Base-by-base conservation (phyloP, 768 basidiomycete genomes). In the Suillus variegatus region DNA sequence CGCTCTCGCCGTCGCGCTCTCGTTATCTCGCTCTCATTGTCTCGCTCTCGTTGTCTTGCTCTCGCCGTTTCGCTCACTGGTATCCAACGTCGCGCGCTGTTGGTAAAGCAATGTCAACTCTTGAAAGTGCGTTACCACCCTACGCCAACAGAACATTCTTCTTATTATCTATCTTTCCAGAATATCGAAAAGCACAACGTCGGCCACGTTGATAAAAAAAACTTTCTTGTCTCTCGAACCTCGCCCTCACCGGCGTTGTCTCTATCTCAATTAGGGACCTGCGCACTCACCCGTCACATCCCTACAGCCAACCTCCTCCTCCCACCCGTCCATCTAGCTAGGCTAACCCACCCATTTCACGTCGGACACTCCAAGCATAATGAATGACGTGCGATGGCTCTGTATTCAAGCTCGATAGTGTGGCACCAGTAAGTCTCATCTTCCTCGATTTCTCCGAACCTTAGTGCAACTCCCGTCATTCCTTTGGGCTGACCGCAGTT, bases 141-240 rank as follows among this genome's bases (percentile, higher is more conserved):
- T 35, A 54, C 10, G 10, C 18, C 5, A n/a, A 20, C 10, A n/a
- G 10, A 10, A n/a, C 20, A 7, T 55, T 10, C 54, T 35, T 54
- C 4, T 32, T 54, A 18, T 20, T 3, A 32, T 12, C 10, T 35
- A 9, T 35, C 32, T 20, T 55, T 55, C 20, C 18, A 55, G 54
- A 55, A 35, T 13, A 55, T 55, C 32, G 20, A 55, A 55, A 55
- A 55, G 54, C 32, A 20, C 54, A 55, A 35, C 32, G 54, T 55
- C 20, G 54, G 54, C 54, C 54, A 32, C 54, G 32, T 20, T 55
- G 54, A 55, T 55, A 32, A 55, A 55, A 55, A 52, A 52, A 35
- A 16, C 16, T 20, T 35, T 2, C 7, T 18, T 55, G 5, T 20
- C 20, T 35, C 54, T 35, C 20, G 54, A n/a, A 32, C 5, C 32